Evolutionary conservation across 768 basidiomycete genomes (phyloP), one percentile per base, ranked within the genome.

Genomic region (Xerocomus brunneocitrinus): DNA sequence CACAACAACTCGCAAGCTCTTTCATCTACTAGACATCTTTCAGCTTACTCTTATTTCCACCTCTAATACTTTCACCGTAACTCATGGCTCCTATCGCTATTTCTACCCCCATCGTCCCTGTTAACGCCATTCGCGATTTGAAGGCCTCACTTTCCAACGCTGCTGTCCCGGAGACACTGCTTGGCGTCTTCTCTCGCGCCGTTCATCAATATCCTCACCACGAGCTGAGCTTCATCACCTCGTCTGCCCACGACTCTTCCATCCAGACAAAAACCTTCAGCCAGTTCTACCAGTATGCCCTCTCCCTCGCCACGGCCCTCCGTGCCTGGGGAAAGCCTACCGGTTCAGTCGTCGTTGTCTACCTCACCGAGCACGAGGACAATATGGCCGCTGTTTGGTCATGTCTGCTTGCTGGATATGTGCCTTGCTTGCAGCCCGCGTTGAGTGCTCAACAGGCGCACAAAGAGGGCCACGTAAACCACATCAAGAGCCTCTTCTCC

Each of bases 371-470:
- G 44, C 67, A 69, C 32, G 67, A 69, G 42, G 69, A 69, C 35
- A 69, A 68, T 35, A 68, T 70, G 67, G 57, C 58, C 4, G 68
- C 67, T 4, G 49, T 69, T 12, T 69, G 67, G 67, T 67, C 67
- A 0, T 68, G 62, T 46, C 50, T 69, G 3, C 53, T 69, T 13
- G 68, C 67, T 8, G 67, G 67, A 16, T 63, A 56, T 45, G 58
- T 69, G 1, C 67, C 69, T 19, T 69, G 67, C 56, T 57, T 69
- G 49, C 67, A 69, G 36, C 69, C 67, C 24, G 63, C 67, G 1
- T 50, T 70, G 42, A 70, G 69, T 41, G 67, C 69, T 19, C 65
- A 69, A 24, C 67, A 69, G 44, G 57, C 67, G 1, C 67, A 67
- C 47, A 64, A 66, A 32, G 67, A 68, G 19, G 62, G 58, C 6